phyloP scores from a whole-genome alignment of 2,329 filamentous ascomycete species.

The Neofusicoccum ribis region DNA sequence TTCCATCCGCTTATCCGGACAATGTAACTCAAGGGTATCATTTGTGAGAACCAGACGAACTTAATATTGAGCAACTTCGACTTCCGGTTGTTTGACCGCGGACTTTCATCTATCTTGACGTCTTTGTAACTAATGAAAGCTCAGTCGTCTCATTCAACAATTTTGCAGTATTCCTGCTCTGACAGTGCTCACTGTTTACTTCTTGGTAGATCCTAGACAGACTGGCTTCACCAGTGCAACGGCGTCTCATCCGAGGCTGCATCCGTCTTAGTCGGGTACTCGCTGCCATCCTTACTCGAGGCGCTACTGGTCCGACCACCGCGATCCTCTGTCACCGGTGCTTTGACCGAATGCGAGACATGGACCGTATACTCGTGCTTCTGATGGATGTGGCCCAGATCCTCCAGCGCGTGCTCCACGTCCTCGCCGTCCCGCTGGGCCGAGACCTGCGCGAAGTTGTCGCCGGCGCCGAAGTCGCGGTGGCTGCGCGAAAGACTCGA shows the following conservation, averaged over 20 bases:
- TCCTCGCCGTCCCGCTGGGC: not conserved
- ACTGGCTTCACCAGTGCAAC: not conserved
- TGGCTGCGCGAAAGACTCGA: not conserved
- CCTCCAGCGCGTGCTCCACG: not conserved
- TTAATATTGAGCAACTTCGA: too few relatives aligned
- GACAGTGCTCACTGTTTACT: too few relatives aligned
- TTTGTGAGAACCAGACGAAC: too few relatives aligned
- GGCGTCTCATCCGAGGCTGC: not conserved
- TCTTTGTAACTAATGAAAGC: too few relatives aligned
- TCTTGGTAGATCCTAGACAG: too few relatives aligned
- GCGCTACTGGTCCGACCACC: not conserved
- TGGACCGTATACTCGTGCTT: not conserved
- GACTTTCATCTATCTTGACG: too few relatives aligned
- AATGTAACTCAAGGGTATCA: too few relatives aligned
- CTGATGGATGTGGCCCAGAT: not conserved
- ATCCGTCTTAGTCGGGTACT: not conserved
- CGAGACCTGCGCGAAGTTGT: not conserved
- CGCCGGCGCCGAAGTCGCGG: not conserved
- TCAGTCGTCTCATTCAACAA: too few relatives aligned
- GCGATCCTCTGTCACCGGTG: not conserved
- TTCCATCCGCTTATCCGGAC: too few relatives aligned
- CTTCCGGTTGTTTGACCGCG: too few relatives aligned
- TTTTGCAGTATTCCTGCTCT: too few relatives aligned
- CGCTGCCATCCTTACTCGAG: not conserved
- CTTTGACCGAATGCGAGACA: not conserved